These are phyloP conservation scores for Pseudogymnoascus sp. DNA, from an alignment of 2,329 filamentous ascomycete genomes.

Conservation along the genomic window DNA sequence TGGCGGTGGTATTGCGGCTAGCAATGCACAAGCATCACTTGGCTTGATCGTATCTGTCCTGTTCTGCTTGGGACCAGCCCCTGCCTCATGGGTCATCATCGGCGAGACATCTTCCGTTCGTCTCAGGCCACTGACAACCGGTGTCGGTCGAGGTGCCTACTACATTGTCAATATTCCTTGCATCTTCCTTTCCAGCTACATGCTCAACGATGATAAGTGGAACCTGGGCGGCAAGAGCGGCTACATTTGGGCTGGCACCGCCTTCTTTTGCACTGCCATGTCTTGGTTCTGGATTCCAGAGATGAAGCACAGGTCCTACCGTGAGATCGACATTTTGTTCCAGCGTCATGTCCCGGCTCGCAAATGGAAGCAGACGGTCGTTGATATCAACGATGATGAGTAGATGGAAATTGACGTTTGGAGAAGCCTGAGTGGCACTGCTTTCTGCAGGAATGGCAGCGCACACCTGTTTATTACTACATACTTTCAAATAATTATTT, in stretches of 20 bases:
- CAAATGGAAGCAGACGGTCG: slow-evolving; percentile 40
- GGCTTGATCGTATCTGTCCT: slow-evolving; percentile 60
- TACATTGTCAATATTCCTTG: slow-evolving; percentile 58
- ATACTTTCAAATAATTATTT: slow-evolving; percentile 11
- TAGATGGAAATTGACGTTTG: slow-evolving; percentile 33
- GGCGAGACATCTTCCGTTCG: slow-evolving; percentile 59
- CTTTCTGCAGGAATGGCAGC: slow-evolving; percentile 13
- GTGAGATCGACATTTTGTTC: slow-evolving; percentile 44
- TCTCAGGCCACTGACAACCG: slow-evolving; percentile 57
- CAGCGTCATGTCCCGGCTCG: slow-evolving; percentile 29
- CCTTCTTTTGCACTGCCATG: slow-evolving; percentile 43
- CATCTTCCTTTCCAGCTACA: slow-evolving; percentile 53
- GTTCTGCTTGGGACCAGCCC: slow-evolving; percentile 54
- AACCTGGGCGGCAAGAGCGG: slow-evolving; percentile 48
- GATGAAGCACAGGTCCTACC: slow-evolving; percentile 46
- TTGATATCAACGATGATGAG: slow-evolving; percentile 55
- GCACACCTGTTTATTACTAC: slow-evolving; percentile 13
- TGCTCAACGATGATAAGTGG: slow-evolving; percentile 44
- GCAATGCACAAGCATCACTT: slow-evolving; percentile 50
- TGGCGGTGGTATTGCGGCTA: slow-evolving; percentile 32
- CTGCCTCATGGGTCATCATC: slow-evolving; percentile 59
- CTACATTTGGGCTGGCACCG: slow-evolving; percentile 53
- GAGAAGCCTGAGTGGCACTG: slow-evolving; percentile 16
- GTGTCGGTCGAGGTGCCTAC: slow-evolving; percentile 55
- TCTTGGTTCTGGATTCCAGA: slow-evolving; percentile 46